Percentiles rank a stretch among this genome's conserved stretches.
Conservation (phyloP, 495 filamentous ascomycete genomes). For the Letharia columbiana region DNA sequence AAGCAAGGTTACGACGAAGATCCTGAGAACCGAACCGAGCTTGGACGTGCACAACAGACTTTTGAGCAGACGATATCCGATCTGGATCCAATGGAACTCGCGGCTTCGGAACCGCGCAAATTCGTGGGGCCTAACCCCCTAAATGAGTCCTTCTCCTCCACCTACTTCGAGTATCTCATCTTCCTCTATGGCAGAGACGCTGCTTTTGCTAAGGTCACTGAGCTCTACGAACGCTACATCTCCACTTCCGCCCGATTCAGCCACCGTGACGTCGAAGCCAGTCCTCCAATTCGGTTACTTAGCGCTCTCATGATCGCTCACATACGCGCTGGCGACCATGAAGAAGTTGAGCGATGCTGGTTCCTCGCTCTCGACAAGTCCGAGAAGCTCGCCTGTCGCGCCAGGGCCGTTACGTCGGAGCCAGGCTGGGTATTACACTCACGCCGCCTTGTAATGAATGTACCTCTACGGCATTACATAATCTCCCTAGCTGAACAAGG, state of each 20-base stretch:
- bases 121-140: conserved; percentile 22
- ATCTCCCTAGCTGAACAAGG: conserved; percentile 41
- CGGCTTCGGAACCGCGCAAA: conserved; percentile 26
- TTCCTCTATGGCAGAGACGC: conserved; percentile 50
- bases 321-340: conserved; percentile 44
- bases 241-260: conserved; percentile 29
- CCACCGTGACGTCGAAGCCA: conserved; percentile 24
- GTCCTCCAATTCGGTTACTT: conserved; percentile 49
- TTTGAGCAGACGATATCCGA: conserved; percentile 28
- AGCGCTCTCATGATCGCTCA: conserved; percentile 57
- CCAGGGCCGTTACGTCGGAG: conserved; percentile 22
- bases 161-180: conserved; percentile 53
- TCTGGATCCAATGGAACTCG: conserved; percentile 30
- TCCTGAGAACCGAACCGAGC: conserved; percentile 12
- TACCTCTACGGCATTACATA: conserved; percentile 53
- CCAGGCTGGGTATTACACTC: conserved; percentile 38
- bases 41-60: conserved; percentile 25
- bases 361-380: conserved; percentile 47
- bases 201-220: conserved; percentile 44
- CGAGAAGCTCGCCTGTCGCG: conserved; percentile 33
- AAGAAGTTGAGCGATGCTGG: conserved; percentile 60
- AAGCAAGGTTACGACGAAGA: conserved; percentile 30
- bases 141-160: conserved; percentile 34
- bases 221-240: conserved; percentile 49
- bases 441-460: conserved; percentile 50